Evolutionary conservation across 345 rosid species (phyloP), one percentile per base, ranked within the genome.

Genomic region (Syzygium grande): DNA sequence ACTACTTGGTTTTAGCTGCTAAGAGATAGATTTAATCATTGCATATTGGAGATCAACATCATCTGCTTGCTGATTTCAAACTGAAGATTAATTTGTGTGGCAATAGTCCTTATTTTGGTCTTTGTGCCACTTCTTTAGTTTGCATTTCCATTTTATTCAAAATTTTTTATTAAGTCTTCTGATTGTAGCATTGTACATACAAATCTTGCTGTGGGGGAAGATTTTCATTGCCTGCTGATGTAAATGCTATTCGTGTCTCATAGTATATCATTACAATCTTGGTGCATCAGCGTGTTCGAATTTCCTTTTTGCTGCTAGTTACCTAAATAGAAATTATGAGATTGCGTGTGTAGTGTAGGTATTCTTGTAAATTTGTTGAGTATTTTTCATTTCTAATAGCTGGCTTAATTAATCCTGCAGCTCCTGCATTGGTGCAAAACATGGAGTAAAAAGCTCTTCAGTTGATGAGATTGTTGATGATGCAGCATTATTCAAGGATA

Each of bases 401-500:
- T 27, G n/a, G 61, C 52, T 52, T 90, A 63, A 30, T 73, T 61
- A 7, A 17, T 51, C 87, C 7, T 86, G 59, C 92, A 93, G 95
- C 89, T 93, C 88, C 87, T 87, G 86, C 73, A 51, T 78, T 21
- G 90, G 90, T 29, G 92, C 91, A 16, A 88, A 90, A 25, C 85
- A 56, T 83, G 63, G 86, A 4, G 88, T 59, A 3, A 91, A 86
- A 51, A 73, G 87, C 68, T 87, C 86, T 84, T 86, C 86, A 12
- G 22, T 84, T 63, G 91, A 90, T 56, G 92, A 92, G 43, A 89
- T 86, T 87, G 86, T 89, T 65, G 93, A 92, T 49, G 91, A 79
- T 83, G 87, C 84, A 2, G 88, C 89, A 46, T 88, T 88, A 29
- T 94, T 93, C 87, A 88, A 90, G 85, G 92, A 90, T 65, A 90